Percentiles rank a stretch among this genome's conserved stretches.
These are phyloP conservation scores for Vaccinium myrtillus DNA, from an alignment of 148 eudicot species.

Conservation along the genomic window DNA sequence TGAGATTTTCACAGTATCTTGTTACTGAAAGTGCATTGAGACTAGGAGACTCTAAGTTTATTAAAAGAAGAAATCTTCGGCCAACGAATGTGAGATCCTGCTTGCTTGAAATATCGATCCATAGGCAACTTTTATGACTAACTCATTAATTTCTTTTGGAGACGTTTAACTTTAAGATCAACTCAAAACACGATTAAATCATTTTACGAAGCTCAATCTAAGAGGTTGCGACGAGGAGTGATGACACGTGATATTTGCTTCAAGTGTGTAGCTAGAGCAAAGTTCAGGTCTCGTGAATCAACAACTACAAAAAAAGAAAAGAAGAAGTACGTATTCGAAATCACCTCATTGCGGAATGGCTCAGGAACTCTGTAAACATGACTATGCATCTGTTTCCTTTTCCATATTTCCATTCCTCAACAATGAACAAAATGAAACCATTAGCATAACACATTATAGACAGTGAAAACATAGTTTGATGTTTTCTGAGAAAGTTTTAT, in stretches of 20 bases:
- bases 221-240: not conserved
- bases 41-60: too few species aligned
- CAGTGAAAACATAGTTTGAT: too few species aligned
- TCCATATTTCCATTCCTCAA: constrained; percentile 73
- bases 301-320: not conserved
- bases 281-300: not conserved
- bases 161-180: not conserved
- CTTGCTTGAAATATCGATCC: too few species aligned
- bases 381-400: constrained; percentile 68
- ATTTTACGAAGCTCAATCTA: not conserved
- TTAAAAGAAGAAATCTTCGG: too few species aligned
- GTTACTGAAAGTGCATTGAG: too few species aligned
- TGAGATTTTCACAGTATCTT: too few species aligned
- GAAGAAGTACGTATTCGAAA: not conserved
- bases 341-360: constrained; percentile 66
- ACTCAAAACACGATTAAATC: not conserved
- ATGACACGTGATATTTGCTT: not conserved
- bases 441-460: not conserved
- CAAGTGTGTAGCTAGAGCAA: not conserved
- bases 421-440: not conserved
- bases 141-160: too few species aligned
- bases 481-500: not conserved
- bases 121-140: too few species aligned
- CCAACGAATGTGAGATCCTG: too few species aligned
- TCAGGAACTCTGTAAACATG: constrained; percentile 68